Conservation (phyloP, 768 basidiomycete genomes). For the Glaciozyma martinii region DNA sequence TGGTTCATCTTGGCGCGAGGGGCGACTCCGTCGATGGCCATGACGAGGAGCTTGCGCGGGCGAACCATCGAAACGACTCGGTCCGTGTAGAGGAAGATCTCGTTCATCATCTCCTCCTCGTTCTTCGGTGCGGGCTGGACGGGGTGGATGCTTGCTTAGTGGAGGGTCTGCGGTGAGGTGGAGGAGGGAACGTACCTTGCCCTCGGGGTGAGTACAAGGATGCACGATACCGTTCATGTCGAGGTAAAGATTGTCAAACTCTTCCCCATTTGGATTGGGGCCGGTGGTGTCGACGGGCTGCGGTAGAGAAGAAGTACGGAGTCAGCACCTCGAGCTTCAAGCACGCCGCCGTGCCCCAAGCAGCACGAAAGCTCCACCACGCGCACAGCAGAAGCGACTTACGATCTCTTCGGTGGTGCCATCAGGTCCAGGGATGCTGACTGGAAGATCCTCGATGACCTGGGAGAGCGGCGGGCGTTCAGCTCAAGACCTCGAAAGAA, state of each 20-base stretch:
- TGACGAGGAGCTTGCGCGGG: constrained; percentile 88
- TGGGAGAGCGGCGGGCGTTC: constrained; percentile 36
- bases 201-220: constrained; percentile 98
- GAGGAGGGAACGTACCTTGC: constrained; percentile 53
- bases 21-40: constrained; percentile 69
- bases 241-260: constrained; percentile 93
- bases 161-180: neutral
- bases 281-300: constrained; percentile 63
- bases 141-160: neutral
- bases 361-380: neutral
- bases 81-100: constrained; percentile 93
- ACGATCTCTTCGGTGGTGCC: constrained; percentile 41
- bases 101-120: constrained; percentile 98
- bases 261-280: constrained; percentile 88
- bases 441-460: constrained; percentile 78
- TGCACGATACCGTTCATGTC: constrained; percentile 99
- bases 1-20: constrained; percentile 92
- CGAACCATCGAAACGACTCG: constrained; percentile 94
- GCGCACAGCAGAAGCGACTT: neutral
- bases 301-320: too few species aligned
- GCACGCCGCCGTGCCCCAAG: too few species aligned
- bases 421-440: constrained; percentile 47
- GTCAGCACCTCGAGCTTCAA: neutral
- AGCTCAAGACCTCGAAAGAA: neutral
- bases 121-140: constrained; percentile 85